Base-by-base conservation (phyloP, 2,329 filamentous ascomycete species). In the Pseudogymnoascus sp. region DNA sequence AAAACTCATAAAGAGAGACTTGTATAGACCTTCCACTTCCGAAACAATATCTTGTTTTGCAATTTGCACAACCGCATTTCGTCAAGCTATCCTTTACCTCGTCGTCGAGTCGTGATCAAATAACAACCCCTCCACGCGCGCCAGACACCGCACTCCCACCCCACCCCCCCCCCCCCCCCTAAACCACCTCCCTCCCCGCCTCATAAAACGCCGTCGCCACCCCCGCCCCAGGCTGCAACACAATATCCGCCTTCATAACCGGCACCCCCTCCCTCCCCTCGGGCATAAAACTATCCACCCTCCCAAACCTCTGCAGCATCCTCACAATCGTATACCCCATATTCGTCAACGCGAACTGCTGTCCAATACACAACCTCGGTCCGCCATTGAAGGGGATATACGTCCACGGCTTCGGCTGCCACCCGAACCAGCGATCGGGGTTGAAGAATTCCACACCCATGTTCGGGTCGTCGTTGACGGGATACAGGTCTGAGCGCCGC, bases 281-380 rank as follows among this genome's bases (percentile, higher is more conserved):
- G 6, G 73, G 67, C 83, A 86, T 86, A 68, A 80, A 76, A 70
- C 77, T 83, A 70, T 85, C 82, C 6, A 91, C 78, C 10, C 79
- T 75, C 63, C 86, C 84, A 71, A 88, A 95, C 23, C 81, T 80
- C 77, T 93, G 90, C 71, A 93, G 83, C 67, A 93, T 71, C 51
- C 90, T 79, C 29, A 87, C 86, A 65, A 91, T 80, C 8, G 88
- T 86, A 72, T 93, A 93, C 31, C 78, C 78, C 78, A 89, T 89
- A 78, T 93, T 88, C 0, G 88, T 91, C 57, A 93, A 76, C 12
- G 90, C 90, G 73, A 92, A 93, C 74, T 93, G 88, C 79, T 93
- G 88, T 1, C 89, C 88, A 65, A 92, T 84, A 74, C 89, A 90
- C 71, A 90, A 88, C 34, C 89, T 78, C 47, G 88, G 86, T 0